A percentile compares a stretch with the other conserved stretches of the same genome.
Conservation (phyloP, 495 filamentous ascomycete genomes). For the Wilcoxina mikolae region DNA sequence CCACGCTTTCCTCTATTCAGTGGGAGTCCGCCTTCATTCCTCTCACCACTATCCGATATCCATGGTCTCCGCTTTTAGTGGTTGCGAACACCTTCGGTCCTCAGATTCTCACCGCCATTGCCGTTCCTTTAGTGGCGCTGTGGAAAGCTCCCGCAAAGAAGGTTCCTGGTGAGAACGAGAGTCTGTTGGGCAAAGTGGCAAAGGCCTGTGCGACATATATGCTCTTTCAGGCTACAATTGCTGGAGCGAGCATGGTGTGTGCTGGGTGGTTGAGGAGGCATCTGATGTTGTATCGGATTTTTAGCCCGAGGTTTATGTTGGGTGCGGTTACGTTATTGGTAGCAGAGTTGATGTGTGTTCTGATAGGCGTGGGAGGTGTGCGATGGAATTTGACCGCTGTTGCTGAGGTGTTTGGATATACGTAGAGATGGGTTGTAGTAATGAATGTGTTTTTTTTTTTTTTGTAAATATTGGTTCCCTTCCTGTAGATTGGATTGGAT, state of each 20-base stretch:
- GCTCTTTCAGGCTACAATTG: conserved; percentile 65
- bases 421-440: background rate
- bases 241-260: conserved; percentile 68
- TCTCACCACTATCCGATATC: conserved; percentile 65
- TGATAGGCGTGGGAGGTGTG: conserved; percentile 54
- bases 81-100: conserved; percentile 75
- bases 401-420: conserved; percentile 71
- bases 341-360: conserved; percentile 57
- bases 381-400: conserved; percentile 61
- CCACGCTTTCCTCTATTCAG: conserved; percentile 72
- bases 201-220: conserved; percentile 58
- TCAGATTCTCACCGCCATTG: conserved; percentile 64
- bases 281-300: conserved; percentile 95
- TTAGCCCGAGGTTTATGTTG: conserved; percentile 78
- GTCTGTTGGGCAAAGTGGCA: conserved; percentile 52
- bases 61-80: conserved; percentile 72
- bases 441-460: background rate
- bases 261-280: conserved; percentile 74
- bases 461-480: too few relatives aligned
- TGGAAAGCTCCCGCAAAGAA: conserved; percentile 59
- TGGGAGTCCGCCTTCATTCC: conserved; percentile 97
- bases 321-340: conserved; percentile 56
- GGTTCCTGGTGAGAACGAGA: conserved; percentile 28
- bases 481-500: too few relatives aligned
- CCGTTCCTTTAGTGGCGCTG: conserved; percentile 65